Conservation (phyloP, 208 protist species). For the Trypanosoma rangeli region DNA sequence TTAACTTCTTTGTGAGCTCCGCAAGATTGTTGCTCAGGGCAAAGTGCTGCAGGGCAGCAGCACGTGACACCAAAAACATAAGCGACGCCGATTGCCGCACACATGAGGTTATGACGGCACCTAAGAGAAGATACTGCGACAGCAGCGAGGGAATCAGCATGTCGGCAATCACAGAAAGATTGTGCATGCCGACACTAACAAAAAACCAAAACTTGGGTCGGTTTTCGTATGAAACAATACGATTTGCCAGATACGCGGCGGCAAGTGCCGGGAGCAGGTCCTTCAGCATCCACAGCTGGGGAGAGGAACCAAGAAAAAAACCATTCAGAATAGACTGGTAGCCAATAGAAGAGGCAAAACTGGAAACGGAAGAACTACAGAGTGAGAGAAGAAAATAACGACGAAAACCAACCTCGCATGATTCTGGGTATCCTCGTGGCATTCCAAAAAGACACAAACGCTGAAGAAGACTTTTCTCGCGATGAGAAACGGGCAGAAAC, state of each 20-base stretch:
- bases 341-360: constrained; percentile 84
- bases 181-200: constrained; percentile 75
- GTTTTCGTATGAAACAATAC: constrained; percentile 82
- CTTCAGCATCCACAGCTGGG: constrained; percentile 89
- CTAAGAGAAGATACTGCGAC: constrained; percentile 66
- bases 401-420: constrained; percentile 69
- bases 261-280: constrained; percentile 71
- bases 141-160: constrained; percentile 74
- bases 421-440: constrained; percentile 75
- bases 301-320: constrained; percentile 76
- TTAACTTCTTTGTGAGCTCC: constrained; percentile 89
- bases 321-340: constrained; percentile 83
- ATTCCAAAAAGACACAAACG: constrained; percentile 65
- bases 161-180: constrained; percentile 73
- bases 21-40: constrained; percentile 77
- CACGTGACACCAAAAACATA: constrained; percentile 84
- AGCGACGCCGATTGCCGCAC: constrained; percentile 79
- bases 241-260: constrained; percentile 82
- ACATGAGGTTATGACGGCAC: constrained; percentile 69
- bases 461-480: constrained; percentile 33
- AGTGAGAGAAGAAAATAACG: constrained; percentile 80
- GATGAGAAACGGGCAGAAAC: constrained; percentile 14
- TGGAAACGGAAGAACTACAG: constrained; percentile 70
- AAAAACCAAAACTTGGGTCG: constrained; percentile 91
- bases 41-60: constrained; percentile 81